Evolutionary conservation across 2,329 filamentous ascomycete genomes (phyloP).

Genomic region (Coniochaeta ligniaria): DNA sequence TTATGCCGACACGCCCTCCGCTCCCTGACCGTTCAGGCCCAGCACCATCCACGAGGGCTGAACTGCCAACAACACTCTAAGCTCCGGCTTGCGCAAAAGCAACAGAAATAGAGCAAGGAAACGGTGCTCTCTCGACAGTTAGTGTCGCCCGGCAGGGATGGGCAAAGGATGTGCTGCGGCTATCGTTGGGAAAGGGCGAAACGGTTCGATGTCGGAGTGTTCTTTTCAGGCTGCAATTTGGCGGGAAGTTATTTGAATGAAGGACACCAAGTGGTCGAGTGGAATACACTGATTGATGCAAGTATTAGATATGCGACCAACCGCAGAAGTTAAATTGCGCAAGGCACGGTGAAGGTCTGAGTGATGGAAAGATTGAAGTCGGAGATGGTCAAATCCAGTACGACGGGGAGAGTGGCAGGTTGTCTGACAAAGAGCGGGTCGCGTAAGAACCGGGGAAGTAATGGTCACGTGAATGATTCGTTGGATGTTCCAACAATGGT

Average conservation of each 20-base stretch:
- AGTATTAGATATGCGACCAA: not conserved
- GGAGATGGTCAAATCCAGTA: not conserved
- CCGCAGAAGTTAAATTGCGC: not conserved
- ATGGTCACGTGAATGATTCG: not conserved
- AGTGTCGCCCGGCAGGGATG: not conserved
- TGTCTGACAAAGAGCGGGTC: not conserved
- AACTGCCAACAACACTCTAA: not conserved
- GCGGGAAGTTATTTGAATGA: not conserved
- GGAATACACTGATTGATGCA: not conserved
- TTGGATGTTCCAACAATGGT: not conserved
- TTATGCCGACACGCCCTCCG: not conserved
- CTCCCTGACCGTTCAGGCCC: not conserved
- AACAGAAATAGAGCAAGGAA: not conserved
- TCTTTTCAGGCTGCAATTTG: not conserved
- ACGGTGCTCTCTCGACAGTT: not conserved
- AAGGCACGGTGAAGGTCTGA: not conserved
- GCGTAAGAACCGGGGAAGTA: not conserved
- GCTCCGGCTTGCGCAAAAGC: not conserved
- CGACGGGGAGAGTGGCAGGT: not conserved
- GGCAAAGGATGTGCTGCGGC: not conserved
- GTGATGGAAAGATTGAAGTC: not conserved
- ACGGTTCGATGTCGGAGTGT: not conserved
- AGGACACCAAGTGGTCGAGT: not conserved
- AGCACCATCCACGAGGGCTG: not conserved
- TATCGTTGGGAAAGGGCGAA: too few relatives aligned